Conservation (phyloP, 768 basidiomycete genomes). For the Naematelia encephala region DNA sequence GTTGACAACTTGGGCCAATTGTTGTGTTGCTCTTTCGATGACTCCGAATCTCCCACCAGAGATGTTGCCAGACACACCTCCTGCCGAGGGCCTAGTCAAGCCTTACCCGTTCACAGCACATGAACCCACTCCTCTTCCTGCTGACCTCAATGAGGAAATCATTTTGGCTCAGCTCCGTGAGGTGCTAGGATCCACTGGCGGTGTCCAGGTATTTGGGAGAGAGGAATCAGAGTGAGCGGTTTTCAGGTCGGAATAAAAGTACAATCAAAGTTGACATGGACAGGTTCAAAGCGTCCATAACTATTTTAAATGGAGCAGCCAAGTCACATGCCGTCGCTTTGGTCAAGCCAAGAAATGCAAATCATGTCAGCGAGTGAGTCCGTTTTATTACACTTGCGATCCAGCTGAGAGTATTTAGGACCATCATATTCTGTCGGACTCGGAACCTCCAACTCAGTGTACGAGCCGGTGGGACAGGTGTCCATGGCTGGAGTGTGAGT, state of each 20-base stretch:
- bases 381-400: neutral
- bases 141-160: neutral
- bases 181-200: neutral
- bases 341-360: slow-evolving; percentile 69
- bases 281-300: slow-evolving; percentile 45
- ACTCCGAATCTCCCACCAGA: neutral
- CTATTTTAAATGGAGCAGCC: slow-evolving; percentile 75
- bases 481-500: slow-evolving; percentile 71
- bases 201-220: slow-evolving; percentile 12
- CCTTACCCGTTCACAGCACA: neutral
- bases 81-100: neutral
- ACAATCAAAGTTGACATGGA: neutral
- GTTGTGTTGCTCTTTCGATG: too few species aligned
- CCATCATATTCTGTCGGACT: slow-evolving; percentile 69
- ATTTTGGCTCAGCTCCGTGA: slow-evolving; percentile 1
- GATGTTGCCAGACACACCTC: neutral
- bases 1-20: too few species aligned
- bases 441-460: slow-evolving; percentile 70
- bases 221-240: slow-evolving; percentile 23
- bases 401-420: slow-evolving; percentile 52
- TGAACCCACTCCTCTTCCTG: neutral
- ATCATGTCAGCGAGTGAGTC: slow-evolving; percentile 76
- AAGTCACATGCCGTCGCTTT: slow-evolving; percentile 62
- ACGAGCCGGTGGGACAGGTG: slow-evolving; percentile 88
- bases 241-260: neutral